Evolutionary conservation across 306 rosid genomes (phyloP), one percentile per base, ranked within the genome.

Genomic region (Vigna angularis): DNA sequence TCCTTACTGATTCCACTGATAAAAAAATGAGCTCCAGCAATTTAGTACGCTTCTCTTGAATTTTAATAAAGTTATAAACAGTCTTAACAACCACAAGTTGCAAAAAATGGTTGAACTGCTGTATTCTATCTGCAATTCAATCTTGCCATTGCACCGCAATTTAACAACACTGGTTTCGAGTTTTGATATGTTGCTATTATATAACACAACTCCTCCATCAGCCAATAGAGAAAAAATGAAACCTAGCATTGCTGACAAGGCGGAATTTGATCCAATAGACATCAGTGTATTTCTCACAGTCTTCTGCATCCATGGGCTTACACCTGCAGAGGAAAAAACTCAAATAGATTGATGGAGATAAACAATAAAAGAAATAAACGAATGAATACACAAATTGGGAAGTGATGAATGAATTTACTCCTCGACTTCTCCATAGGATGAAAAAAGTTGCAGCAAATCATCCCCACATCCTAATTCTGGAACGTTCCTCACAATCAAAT

Each of bases 291-390:
- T 74, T 85, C 80, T 89, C 97, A 66, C 98, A 94, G 20, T 92
- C 95, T 80, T 89, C 97, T 9, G 86, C 97, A 82, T 94, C 98
- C 98, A 94, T 92, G 12, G 97, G 97, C 73, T 89, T 89, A 81
- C 92, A 90, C 83, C 97, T 90, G 77, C 79, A 68, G 4, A 84
- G 5, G 58, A 24, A 62, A 58, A 51, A 0, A 61, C 32, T 50
- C 22, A 53, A 55, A 82, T 3, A 48, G 9, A 45, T 49, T 16
- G 7, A 70, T n/a, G 34, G 57, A 69, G 2, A 4, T 4, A 58
- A 84, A n/a, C 7, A 53, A 70, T 18, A n/a, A 56, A 0, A 4
- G 7, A 36, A 24, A 51, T 34, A 20, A 28, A 56, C 4, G 24
- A 12, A 32, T 53, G 71, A 30, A 57, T 22, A 34, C 5, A 62